These are phyloP conservation scores for Fusarium sp. DNA, from an alignment of 2,329 filamentous ascomycete genomes.

Conservation along the genomic window DNA sequence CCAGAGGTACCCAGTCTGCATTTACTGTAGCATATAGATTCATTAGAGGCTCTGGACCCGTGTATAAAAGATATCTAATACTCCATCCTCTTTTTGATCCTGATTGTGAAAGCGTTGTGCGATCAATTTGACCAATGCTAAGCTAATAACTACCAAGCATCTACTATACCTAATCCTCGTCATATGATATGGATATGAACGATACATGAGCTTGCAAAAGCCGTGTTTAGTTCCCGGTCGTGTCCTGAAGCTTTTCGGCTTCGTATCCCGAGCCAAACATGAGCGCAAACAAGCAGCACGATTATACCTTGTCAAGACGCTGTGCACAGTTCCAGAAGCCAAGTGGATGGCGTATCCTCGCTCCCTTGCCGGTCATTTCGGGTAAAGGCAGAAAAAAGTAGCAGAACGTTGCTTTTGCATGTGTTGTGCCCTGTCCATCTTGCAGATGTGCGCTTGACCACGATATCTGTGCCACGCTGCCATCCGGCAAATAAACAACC, in stretches of 20 bases:
- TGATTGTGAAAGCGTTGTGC: no score
- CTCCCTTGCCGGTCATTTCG: conserved; percentile 3
- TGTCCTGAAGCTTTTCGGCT: neutral
- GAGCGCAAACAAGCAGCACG: neutral
- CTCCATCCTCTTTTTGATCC: conserved; percentile 23
- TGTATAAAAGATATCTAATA: conserved; percentile 45
- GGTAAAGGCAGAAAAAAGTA: neutral
- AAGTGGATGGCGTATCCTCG: no score
- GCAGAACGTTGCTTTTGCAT: conserved; percentile 18
- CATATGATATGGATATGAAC: neutral
- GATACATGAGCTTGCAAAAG: neutral
- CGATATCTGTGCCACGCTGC: neutral
- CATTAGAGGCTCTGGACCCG: conserved; percentile 39
- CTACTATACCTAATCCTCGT: neutral
- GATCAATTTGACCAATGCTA: no score
- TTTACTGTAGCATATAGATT: conserved; percentile 39
- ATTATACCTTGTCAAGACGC: neutral
- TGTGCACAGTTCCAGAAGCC: neutral
- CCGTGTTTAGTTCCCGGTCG: neutral
- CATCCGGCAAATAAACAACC: neutral
- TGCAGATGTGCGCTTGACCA: conserved; percentile 4
- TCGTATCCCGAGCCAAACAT: conserved; percentile 8
- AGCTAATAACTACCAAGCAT: no score
- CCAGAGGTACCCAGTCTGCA: conserved; percentile 16
- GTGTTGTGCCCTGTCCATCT: conserved; percentile 11